Conservation (phyloP, 495 filamentous ascomycete genomes). For the Penicillium cosmopolitanum region DNA sequence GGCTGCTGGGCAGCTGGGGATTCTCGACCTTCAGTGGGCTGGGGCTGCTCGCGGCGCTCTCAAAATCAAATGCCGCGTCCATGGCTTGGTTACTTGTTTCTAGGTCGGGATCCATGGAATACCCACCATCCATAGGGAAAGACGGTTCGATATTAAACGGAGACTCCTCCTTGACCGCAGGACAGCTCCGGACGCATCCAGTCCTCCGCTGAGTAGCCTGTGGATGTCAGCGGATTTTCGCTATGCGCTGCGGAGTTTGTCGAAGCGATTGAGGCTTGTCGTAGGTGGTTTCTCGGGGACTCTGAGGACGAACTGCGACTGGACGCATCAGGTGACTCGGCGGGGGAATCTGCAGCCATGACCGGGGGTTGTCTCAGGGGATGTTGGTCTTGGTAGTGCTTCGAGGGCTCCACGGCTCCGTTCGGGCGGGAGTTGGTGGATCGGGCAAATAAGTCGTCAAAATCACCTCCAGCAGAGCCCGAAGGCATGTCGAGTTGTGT, state of each 20-base stretch:
- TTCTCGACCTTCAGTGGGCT: conserved; percentile 50
- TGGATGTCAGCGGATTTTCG: conserved; percentile 41
- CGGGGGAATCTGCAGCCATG: conserved; percentile 45
- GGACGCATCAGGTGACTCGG: conserved; percentile 48
- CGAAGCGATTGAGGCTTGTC: conserved; percentile 44
- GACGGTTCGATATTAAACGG: conserved; percentile 45
- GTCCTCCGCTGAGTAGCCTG: conserved; percentile 41
- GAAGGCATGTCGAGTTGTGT: conserved; percentile 41
- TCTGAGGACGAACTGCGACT: conserved; percentile 49
- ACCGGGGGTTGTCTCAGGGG: conserved; percentile 40
- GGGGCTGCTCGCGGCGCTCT: conserved; percentile 69
- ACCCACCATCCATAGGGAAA: conserved; percentile 35
- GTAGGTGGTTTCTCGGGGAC: conserved; percentile 47
- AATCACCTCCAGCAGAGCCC: conserved; percentile 44
- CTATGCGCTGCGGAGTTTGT: conserved; percentile 46
- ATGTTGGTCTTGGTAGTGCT: conserved; percentile 39
- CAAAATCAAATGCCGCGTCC: conserved; percentile 70
- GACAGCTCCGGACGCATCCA: conserved; percentile 47
- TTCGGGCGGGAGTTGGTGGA: conserved; percentile 35
- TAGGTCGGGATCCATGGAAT: conserved; percentile 46
- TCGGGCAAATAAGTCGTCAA: conserved; percentile 48
- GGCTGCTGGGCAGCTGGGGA: conserved; percentile 26
- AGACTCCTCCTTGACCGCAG: conserved; percentile 44
- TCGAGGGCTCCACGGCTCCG: conserved; percentile 35
- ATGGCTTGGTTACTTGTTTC: conserved; percentile 63